Conservation (phyloP, 495 filamentous ascomycete genomes). For the Penicillium longicatenatum region DNA sequence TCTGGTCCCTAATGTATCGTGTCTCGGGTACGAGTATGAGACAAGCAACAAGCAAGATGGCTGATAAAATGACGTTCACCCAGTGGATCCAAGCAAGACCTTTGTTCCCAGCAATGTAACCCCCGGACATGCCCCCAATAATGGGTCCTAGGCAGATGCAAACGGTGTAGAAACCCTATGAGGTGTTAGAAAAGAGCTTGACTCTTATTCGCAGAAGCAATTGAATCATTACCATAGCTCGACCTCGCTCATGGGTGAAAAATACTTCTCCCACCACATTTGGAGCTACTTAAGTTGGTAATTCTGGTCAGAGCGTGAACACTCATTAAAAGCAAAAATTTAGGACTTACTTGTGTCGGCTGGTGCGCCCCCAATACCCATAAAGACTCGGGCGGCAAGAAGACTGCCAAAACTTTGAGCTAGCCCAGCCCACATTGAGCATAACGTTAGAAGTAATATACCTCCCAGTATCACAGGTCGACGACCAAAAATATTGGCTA, state of each 20-base stretch:
- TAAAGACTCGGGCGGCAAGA: constrained; percentile 19
- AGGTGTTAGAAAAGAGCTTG: not conserved
- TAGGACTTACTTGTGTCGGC: constrained; percentile 17
- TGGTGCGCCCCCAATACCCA: constrained; percentile 20
- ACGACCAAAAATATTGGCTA: constrained; percentile 20
- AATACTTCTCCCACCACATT: constrained; percentile 23
- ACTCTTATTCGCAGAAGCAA: not conserved
- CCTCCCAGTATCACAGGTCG: constrained; percentile 12
- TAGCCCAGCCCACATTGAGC: constrained; percentile 17
- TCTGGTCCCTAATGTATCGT: not conserved
- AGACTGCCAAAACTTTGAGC: constrained; percentile 18
- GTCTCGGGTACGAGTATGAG: not conserved
- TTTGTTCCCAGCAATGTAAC: constrained; percentile 17
- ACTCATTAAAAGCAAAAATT: too few relatives aligned
- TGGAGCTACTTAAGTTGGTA: constrained; percentile 13
- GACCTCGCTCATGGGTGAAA: constrained; percentile 20
- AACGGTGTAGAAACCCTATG: constrained; percentile 20
- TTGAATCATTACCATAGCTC: constrained; percentile 18
- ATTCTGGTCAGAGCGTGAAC: too few relatives aligned
- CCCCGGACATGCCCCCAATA: constrained; percentile 20
- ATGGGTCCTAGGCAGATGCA: constrained; percentile 16
- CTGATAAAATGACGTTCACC: constrained; percentile 20
- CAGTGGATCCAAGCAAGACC: constrained; percentile 21
- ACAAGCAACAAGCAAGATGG: constrained; percentile 15
- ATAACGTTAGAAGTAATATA: constrained; percentile 17